Percentiles rank a stretch among this genome's conserved stretches.
These are phyloP conservation scores for Lentinus tigrinus DNA, from an alignment of 768 basidiomycete species.

Conservation along the genomic window DNA sequence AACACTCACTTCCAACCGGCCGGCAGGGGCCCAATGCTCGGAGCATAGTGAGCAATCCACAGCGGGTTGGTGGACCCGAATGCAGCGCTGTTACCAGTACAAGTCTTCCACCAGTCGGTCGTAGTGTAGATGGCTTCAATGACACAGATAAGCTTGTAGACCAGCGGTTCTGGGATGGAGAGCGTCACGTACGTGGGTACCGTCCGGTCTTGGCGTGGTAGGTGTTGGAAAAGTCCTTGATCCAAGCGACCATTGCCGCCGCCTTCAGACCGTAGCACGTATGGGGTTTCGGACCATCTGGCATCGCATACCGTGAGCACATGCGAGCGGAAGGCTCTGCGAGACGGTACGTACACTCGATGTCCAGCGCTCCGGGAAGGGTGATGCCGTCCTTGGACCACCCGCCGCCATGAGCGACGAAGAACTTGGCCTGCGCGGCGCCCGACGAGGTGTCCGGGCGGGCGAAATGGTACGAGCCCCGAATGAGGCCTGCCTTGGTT, in stretches of 20 bases:
- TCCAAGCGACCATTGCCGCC: conserved; percentile 61
- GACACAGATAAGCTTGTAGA: not conserved
- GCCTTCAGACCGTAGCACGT: conserved; percentile 55
- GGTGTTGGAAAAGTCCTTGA: conserved; percentile 59
- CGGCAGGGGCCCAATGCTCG: conserved; percentile 51
- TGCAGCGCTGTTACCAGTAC: conserved; percentile 56
- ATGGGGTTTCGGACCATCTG: conserved; percentile 52
- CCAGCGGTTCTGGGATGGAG: not conserved
- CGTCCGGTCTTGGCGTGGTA: conserved; percentile 48
- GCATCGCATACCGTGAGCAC: not conserved
- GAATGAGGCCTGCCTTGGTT: conserved; percentile 53
- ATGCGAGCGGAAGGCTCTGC: not conserved
- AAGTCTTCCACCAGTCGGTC: conserved; percentile 66
- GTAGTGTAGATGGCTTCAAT: conserved; percentile 57
- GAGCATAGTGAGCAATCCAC: conserved; percentile 58
- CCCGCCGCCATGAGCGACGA: conserved; percentile 58
- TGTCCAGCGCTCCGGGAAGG: conserved; percentile 64
- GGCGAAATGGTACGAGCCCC: conserved; percentile 63
- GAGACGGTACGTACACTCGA: conserved; percentile 46
- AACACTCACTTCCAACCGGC: conserved; percentile 51
- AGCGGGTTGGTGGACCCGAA: conserved; percentile 55
- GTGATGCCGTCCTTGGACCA: conserved; percentile 58
- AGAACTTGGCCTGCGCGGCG: conserved; percentile 57
- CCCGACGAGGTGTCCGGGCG: conserved; percentile 53
- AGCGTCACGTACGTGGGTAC: conserved; percentile 29